Percentiles rank a stretch among this genome's conserved stretches.
phyloP scores from a whole-genome alignment of 1,284 basidiomycete species.

The Bjerkandera adusta region DNA sequence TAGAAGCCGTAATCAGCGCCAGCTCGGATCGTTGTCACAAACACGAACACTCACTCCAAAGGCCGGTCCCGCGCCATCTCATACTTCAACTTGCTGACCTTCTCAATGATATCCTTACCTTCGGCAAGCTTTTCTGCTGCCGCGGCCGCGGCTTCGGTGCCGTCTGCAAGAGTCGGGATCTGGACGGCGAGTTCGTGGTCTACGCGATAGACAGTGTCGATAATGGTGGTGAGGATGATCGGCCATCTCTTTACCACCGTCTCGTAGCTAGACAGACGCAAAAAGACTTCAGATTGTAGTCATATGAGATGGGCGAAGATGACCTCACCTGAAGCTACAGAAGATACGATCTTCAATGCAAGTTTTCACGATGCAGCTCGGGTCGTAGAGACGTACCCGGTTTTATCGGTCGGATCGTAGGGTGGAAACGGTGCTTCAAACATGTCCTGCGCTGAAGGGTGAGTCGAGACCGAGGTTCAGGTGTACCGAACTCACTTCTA shows the following conservation, averaged over 20 bases:
- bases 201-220: constrained; percentile 66
- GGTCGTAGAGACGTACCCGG: constrained; percentile 39
- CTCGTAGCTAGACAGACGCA: constrained; percentile 46
- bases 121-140: constrained; percentile 52
- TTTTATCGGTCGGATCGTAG: constrained; percentile 65
- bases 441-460: too few relatives aligned
- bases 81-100: constrained; percentile 84
- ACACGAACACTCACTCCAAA: constrained; percentile 54
- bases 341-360: background rate
- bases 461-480: too few relatives aligned
- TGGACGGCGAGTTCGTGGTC: constrained; percentile 48
- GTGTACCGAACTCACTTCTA: background rate
- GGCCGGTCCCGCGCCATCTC: constrained; percentile 82
- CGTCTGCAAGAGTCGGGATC: constrained; percentile 16
- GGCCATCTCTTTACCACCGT: constrained; percentile 81
- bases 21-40: constrained; percentile 2
- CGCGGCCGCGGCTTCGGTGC: constrained; percentile 14
- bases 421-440: constrained; percentile 49
- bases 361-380: background rate
- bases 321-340: constrained; percentile 5
- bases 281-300: constrained; percentile 30
- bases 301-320: background rate
- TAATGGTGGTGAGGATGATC: constrained; percentile 78
- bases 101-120: constrained; percentile 79
- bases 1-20: constrained; percentile 27